Conservation (phyloP, 2,329 filamentous ascomycete species). For the Trichophyton simii region DNA sequence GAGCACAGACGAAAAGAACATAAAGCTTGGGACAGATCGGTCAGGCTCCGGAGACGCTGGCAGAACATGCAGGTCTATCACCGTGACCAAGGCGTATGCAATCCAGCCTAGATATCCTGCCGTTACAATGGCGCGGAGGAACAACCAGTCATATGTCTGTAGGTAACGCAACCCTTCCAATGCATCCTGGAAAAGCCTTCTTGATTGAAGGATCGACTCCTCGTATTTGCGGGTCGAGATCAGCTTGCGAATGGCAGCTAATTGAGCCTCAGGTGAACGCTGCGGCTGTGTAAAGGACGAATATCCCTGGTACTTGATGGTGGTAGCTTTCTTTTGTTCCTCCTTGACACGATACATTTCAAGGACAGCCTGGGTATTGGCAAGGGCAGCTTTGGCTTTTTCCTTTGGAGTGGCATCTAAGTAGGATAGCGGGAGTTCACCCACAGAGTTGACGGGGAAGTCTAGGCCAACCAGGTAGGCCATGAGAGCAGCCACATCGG, state of each 20-base stretch:
- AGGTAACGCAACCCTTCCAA: slow-evolving; percentile 81
- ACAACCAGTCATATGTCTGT: slow-evolving; percentile 97
- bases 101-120: slow-evolving; percentile 92
- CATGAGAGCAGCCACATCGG: slow-evolving; percentile 92
- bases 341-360: slow-evolving; percentile 98
- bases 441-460: slow-evolving; percentile 93
- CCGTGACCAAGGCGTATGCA: slow-evolving; percentile 75
- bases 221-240: slow-evolving; percentile 57
- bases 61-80: slow-evolving; percentile 77
- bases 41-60: slow-evolving; percentile 54
- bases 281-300: slow-evolving; percentile 52
- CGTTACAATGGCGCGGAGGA: slow-evolving; percentile 78
- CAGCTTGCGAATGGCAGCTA: slow-evolving; percentile 53
- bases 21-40: slow-evolving; percentile 46
- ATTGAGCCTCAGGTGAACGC: slow-evolving; percentile 49
- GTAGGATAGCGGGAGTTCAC: slow-evolving; percentile 76
- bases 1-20: slow-evolving; percentile 65
- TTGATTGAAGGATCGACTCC: slow-evolving; percentile 66
- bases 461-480: slow-evolving; percentile 76
- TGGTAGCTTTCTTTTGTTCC: slow-evolving; percentile 60
- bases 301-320: slow-evolving; percentile 69
- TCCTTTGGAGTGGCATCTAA: slow-evolving; percentile 57
- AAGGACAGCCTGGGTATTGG: slow-evolving; percentile 74
- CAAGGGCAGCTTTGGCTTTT: slow-evolving; percentile 72
- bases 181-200: slow-evolving; percentile 61